phyloP scores from a whole-genome alignment of 2,329 filamentous ascomycete species.

The Stemphylium beticola region DNA sequence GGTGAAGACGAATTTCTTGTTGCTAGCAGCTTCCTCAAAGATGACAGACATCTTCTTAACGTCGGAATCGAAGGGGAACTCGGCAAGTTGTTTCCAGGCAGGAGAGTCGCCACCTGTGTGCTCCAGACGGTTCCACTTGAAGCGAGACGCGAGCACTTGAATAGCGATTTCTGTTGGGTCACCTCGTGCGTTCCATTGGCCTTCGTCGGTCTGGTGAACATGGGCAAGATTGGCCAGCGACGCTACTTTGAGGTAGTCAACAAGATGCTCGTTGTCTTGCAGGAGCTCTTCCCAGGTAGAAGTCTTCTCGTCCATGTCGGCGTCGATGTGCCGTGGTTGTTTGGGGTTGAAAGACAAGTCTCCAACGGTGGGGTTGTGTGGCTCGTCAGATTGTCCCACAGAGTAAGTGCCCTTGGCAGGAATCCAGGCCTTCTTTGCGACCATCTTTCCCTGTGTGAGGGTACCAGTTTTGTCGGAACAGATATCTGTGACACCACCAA shows the following conservation, averaged over 20 bases:
- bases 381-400: slow-evolving; percentile 37
- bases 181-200: slow-evolving; percentile 42
- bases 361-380: slow-evolving; percentile 42
- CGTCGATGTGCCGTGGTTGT: slow-evolving; percentile 9
- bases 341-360: slow-evolving; percentile 37
- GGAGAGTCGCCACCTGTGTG: slow-evolving; percentile 2
- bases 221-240: slow-evolving; percentile 43
- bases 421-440: slow-evolving; percentile 45
- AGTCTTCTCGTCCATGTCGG: slow-evolving; percentile 6
- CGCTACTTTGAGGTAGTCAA: slow-evolving; percentile 43
- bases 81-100: slow-evolving; percentile 55
- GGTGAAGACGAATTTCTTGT: slow-evolving; percentile 59
- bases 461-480: slow-evolving; percentile 61
- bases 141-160: slow-evolving; percentile 74
- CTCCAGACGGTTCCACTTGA: slow-evolving; percentile 57
- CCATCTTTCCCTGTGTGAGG: slow-evolving; percentile 46
- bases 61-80: slow-evolving; percentile 75
- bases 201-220: slow-evolving; percentile 3
- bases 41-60: slow-evolving; percentile 79
- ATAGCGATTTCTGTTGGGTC: slow-evolving; percentile 71
- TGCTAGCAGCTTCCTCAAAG: slow-evolving; percentile 52
- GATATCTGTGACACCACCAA: slow-evolving; percentile 51
- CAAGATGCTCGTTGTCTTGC: slow-evolving; percentile 21
- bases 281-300: slow-evolving; percentile 4
- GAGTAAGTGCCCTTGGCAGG: slow-evolving; percentile 43